These are phyloP conservation scores for Xylaria sp. DNA, from an alignment of 2,329 filamentous ascomycete species.

Conservation along the genomic window DNA sequence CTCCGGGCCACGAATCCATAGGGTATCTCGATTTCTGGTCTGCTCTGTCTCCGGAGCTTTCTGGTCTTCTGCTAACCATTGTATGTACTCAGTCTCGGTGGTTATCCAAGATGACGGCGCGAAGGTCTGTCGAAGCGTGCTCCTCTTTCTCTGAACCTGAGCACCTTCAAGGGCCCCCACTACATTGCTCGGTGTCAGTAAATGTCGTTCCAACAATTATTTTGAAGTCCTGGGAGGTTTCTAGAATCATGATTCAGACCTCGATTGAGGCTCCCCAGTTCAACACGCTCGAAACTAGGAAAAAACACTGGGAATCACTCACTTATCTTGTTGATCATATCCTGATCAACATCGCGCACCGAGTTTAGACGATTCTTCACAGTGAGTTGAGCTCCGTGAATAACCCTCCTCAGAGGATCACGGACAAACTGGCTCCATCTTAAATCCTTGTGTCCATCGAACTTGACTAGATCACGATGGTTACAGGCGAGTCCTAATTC, in stretches of 20 bases:
- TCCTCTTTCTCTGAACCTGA: slow-evolving; percentile 51
- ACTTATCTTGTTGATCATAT: slow-evolving; percentile 48
- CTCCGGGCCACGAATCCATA: slow-evolving; percentile 56
- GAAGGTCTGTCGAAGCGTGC: slow-evolving; percentile 47
- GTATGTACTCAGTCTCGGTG: slow-evolving; percentile 51
- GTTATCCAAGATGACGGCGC: slow-evolving; percentile 54
- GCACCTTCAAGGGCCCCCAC: slow-evolving; percentile 51
- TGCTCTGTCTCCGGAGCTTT: slow-evolving; percentile 18
- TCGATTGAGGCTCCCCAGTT: background rate
- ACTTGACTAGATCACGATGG: slow-evolving; percentile 57
- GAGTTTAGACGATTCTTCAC: slow-evolving; percentile 54
- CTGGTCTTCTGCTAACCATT: slow-evolving; percentile 50
- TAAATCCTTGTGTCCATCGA: slow-evolving; percentile 54
- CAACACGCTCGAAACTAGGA: no score
- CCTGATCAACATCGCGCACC: slow-evolving; percentile 52
- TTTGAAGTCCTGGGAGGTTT: background rate
- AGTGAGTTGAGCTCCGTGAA: slow-evolving; percentile 51
- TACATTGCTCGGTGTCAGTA: background rate
- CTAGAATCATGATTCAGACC: background rate
- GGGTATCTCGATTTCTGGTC: slow-evolving; percentile 46
- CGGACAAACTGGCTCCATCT: slow-evolving; percentile 53
- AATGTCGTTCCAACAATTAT: background rate
- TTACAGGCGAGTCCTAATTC: slow-evolving; percentile 52
- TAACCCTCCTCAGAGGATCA: slow-evolving; percentile 52
- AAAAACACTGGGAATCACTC: background rate